Evolutionary conservation across 257 asterid species (phyloP), one percentile per base, ranked within the genome.

Genomic region (Solanum microdontum): DNA sequence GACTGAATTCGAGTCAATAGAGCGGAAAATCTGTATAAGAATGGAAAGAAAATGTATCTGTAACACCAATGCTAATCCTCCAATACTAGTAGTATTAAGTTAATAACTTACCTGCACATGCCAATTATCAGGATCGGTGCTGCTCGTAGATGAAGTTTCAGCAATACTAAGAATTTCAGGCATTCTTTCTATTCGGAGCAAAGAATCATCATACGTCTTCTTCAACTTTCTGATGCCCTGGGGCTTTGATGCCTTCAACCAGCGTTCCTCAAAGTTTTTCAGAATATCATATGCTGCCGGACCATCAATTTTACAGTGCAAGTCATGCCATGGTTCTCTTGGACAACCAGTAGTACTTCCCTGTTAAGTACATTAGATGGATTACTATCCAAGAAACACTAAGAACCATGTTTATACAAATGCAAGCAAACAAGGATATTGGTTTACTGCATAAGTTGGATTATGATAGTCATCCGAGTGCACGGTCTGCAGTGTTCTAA

Each of bases 251-350:
- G 97, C 99, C 91, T 95, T 97, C 69, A 92, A 11, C 99, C 99
- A 97, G 60, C 99, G 94, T 88, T 94, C 98, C 92, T 97, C 99
- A 69, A 97, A 97, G 90, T 97, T 97, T 72, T 93, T 88, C 75
- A 97, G 92, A 45, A 97, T 94, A 91, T 97, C 99, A 87, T 96
- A 97, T 4, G 99, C 99, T 88, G 99, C 99, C 5, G 99, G 99
- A 58, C 99, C 99, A 28, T 96, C 98, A 79, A 97, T 97, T 90
- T 92, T 96, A 90, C 95, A 90, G 90, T 97, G 99, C 94, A 97
- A 91, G 88, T 97, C 99, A 87, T 97, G 99, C 99, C 99, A 97
- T 72, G 99, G 98, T 89, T 97, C 98, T 95, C 99, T 95, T 58
- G 99, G 98, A 89, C 97, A 94, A 79, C 98, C 98, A 74, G 93